Base-by-base conservation (phyloP, 2,329 filamentous ascomycete species). In the Trichophyton simii region DNA sequence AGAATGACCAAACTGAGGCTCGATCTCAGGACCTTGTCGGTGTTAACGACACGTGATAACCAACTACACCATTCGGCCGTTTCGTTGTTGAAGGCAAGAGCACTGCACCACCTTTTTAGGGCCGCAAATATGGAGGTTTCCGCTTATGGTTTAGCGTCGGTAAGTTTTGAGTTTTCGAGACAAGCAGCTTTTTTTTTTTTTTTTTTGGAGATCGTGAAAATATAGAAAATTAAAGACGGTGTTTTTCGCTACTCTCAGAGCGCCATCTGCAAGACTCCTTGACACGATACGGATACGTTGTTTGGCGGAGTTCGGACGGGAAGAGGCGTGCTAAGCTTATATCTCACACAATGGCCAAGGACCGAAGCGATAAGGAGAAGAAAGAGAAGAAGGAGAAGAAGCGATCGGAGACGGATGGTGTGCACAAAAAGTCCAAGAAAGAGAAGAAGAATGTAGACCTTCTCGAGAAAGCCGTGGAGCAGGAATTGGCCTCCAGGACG, bases 351-450 rank as follows among this genome's bases (percentile, higher is more conserved):
- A 78, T 78, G 76, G 76, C 70, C 60, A 78, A 78, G 68, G 76
- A 78, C 65, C 75, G 72, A 68, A 68, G 70, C 65, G 75, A 77
- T 48, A 69, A 69, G 63, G 63, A 68, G 61, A 79, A 78, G 70
- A 72, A 75, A 69, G 73, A 77, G 65, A 77, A 77, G 72, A 78
- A 77, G 71, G 69, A 71, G 54, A 67, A 67, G 58, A 68, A 68
- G 62, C 75, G 75, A 62, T 70, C 75, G 62, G 76, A 77, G 66
- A 75, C 74, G 66, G 74, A 77, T 66, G 76, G 76, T 60, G 72
- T 78, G 57, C 69, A 72, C 70, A 78, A 78, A 69, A 78, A 78
- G 68, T 73, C 77, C 52, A 75, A 76, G 70, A 76, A 76, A 66
- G 73, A 76, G 20, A 76, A 76, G 70, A 75, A 75, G 69, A 73